A percentile compares a stretch with the other conserved stretches of the same genome.
These are phyloP conservation scores for Pseudisothecium myosuroides DNA, from an alignment of 225 moss, liverwort and hornwort genomes.

Conservation along the genomic window DNA sequence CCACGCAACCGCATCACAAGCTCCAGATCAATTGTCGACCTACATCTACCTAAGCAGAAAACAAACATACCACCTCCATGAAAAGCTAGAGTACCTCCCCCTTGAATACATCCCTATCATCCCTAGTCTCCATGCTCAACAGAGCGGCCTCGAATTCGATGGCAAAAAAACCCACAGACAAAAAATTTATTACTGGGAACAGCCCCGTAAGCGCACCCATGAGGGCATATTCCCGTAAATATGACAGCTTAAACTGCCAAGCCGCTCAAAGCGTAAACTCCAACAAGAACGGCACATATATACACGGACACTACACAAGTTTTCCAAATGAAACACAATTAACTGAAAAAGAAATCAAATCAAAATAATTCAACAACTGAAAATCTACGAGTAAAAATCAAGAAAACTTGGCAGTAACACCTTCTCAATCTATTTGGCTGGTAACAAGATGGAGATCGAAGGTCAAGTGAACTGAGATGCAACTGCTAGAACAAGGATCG, in stretches of 20 bases:
- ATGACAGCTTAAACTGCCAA: background rate
- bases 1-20: background rate
- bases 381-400: background rate
- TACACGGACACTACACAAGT: background rate
- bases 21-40: conserved; percentile 1
- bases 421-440: background rate
- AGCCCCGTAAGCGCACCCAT: background rate
- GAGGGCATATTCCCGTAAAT: background rate
- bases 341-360: background rate
- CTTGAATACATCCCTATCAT: background rate
- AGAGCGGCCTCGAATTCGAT: background rate
- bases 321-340: background rate
- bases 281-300: background rate
- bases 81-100: conserved; percentile 13
- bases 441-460: background rate
- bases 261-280: background rate
- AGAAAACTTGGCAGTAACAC: background rate
- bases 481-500: background rate
- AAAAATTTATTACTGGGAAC: background rate
- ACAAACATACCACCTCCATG: conserved; percentile 42
- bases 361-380: background rate
- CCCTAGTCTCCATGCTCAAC: background rate
- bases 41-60: conserved; percentile 25
- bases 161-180: background rate
- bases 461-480: background rate